phyloP scores from a whole-genome alignment of 2,329 filamentous ascomycete species.

The Trichoderma asperellum region DNA sequence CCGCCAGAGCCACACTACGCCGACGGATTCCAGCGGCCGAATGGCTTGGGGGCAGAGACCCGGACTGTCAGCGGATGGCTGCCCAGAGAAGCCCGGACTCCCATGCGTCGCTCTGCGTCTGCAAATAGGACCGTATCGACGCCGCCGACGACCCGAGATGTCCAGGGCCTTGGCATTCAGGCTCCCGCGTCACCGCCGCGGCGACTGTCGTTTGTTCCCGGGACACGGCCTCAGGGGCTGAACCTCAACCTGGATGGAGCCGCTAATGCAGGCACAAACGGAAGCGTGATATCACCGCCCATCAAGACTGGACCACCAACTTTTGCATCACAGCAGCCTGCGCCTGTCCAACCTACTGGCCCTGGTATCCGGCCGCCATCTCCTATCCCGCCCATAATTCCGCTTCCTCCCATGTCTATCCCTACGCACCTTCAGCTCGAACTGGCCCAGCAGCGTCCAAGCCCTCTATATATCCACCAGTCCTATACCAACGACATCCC shows the following conservation, averaged over 20 bases:
- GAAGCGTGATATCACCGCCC: slow-evolving; percentile 32
- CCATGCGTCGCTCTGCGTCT: slow-evolving; percentile 42
- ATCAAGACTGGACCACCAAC: slow-evolving; percentile 36
- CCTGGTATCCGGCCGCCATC: slow-evolving; percentile 46
- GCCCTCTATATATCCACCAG: slow-evolving; percentile 67
- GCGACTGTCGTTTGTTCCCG: slow-evolving; percentile 56
- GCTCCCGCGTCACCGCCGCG: slow-evolving; percentile 43
- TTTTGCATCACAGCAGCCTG: slow-evolving; percentile 26
- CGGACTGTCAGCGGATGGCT: slow-evolving; percentile 26
- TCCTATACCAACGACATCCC: slow-evolving; percentile 63
- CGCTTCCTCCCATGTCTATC: slow-evolving; percentile 68
- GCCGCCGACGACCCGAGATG: slow-evolving; percentile 52
- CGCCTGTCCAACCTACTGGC: slow-evolving; percentile 28
- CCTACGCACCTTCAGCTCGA: slow-evolving; percentile 68
- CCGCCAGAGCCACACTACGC: slow-evolving; percentile 34
- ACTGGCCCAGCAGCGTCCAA: slow-evolving; percentile 63
- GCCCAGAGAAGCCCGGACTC: slow-evolving; percentile 31
- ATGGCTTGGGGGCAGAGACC: slow-evolving; percentile 36
- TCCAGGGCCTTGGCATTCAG: slow-evolving; percentile 34
- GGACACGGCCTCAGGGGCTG: slow-evolving; percentile 49
- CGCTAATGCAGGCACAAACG: slow-evolving; percentile 26
- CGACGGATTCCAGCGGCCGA: slow-evolving; percentile 34
- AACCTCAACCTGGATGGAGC: slow-evolving; percentile 47
- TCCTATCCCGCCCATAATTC: slow-evolving; percentile 59
- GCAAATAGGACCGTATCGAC: slow-evolving; percentile 54